Evolutionary conservation across 2,329 filamentous ascomycete species (phyloP).

Genomic region (Lecanicillium sp.): DNA sequence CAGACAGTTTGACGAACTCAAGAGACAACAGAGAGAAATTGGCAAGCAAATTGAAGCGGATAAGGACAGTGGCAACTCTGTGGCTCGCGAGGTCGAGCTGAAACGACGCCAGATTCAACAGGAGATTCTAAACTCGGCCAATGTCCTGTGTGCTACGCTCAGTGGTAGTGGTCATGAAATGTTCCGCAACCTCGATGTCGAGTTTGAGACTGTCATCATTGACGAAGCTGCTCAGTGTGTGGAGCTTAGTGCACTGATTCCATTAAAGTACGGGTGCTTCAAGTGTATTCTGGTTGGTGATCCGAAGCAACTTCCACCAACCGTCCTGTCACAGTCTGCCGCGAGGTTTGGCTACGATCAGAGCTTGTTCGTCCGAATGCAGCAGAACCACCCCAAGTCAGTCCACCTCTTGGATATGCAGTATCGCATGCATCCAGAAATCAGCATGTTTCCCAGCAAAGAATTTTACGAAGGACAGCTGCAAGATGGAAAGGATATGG

Average conservation of each 20-base stretch:
- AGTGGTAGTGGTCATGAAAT: conserved; percentile 96
- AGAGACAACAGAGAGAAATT: conserved; percentile 63
- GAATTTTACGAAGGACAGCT: conserved; percentile 89
- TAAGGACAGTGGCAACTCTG: conserved; percentile 77
- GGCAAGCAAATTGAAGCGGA: conserved; percentile 79
- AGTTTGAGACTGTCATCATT: conserved; percentile 97
- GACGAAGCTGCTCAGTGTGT: conserved; percentile 98
- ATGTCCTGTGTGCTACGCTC: conserved; percentile 90
- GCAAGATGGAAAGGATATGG: conserved; percentile 80
- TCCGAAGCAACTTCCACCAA: conserved; percentile 93
- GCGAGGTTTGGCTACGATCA: conserved; percentile 93
- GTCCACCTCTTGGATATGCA: conserved; percentile 95
- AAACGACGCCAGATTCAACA: conserved; percentile 79
- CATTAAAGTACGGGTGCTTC: conserved; percentile 91
- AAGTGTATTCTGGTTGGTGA: conserved; percentile 97
- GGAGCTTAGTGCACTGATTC: conserved; percentile 91
- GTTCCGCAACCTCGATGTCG: conserved; percentile 87
- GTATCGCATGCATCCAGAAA: conserved; percentile 98
- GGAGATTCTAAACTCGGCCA: conserved; percentile 79
- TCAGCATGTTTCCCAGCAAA: conserved; percentile 80
- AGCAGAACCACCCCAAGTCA: conserved; percentile 78
- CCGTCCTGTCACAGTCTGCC: conserved; percentile 88
- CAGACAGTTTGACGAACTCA: conserved; percentile 69
- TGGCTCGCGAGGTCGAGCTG: conserved; percentile 77
- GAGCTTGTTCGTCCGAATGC: conserved; percentile 97